phyloP scores from a whole-genome alignment of 768 basidiomycete species.

The Leccinum variicolor region DNA sequence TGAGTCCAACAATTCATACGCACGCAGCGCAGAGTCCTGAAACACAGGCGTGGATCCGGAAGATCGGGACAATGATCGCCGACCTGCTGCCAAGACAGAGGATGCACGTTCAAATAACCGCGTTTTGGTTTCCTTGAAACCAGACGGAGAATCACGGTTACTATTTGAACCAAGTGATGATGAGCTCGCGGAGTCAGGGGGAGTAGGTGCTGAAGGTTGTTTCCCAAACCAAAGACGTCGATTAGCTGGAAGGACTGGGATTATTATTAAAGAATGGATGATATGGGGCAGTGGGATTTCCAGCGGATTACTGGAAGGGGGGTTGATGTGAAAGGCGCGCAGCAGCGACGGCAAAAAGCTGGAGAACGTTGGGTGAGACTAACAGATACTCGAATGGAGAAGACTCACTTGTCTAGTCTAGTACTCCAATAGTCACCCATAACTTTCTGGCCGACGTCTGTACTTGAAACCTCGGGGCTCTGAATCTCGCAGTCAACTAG shows the following conservation, averaged over 20 bases:
- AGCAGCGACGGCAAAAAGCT: conserved; percentile 70
- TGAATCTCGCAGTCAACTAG: conserved; percentile 47
- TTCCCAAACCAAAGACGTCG: conserved; percentile 61
- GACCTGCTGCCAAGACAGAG: conserved; percentile 28
- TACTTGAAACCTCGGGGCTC: conserved; percentile 18
- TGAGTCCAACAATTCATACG: conserved; percentile 67
- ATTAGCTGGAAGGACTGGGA: conserved; percentile 63
- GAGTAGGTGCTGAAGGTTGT: conserved; percentile 30
- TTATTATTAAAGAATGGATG: conserved; percentile 76
- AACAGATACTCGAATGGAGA: neutral
- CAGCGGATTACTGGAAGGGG: conserved; percentile 60
- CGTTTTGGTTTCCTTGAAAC: conserved; percentile 22
- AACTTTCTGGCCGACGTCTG: conserved; percentile 38
- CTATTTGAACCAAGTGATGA: conserved; percentile 23
- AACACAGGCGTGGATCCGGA: conserved; percentile 37
- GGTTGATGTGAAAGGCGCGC: conserved; percentile 63
- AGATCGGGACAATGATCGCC: conserved; percentile 41
- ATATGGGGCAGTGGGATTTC: conserved; percentile 74
- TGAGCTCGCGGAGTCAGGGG: conserved; percentile 36
- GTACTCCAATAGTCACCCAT: conserved; percentile 76
- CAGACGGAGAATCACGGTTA: conserved; percentile 1
- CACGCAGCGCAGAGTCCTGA: conserved; percentile 55
- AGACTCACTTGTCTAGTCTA: conserved; percentile 63
- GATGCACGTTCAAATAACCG: conserved; percentile 27
- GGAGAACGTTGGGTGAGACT: neutral